Base-by-base conservation (phyloP, 1,139 yeast species). In the Tardiomyces digboiensis region DNA sequence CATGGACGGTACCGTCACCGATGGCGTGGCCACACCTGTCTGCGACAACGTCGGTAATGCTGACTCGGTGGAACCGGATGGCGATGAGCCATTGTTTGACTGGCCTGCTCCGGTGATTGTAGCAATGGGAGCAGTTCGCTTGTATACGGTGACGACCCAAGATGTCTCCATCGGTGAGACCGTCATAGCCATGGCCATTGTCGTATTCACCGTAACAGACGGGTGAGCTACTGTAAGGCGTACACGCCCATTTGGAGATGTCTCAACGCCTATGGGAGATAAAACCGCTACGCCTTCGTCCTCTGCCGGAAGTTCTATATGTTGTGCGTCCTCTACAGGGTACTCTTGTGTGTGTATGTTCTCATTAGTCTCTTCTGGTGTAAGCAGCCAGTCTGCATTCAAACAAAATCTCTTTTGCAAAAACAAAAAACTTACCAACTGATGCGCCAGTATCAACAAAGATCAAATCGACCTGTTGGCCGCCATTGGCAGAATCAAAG, bases 1-100 rank as follows among this genome's bases (percentile, higher is more conserved):
- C 21, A 58, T 55, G 22, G 79, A 65, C 0, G 94, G 94, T 3
- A 84, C 37, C 19, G 19, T 16, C 13, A 33, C 37, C 13, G 13
- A 8, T 20, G 37, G 37, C 19, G 7, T 10, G 19, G 37, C n/a
- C 3, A 33, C 37, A n/a, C 19, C 19, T 3, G 37, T 16, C 19
- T 8, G 7, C 6, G 37, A 16, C 37, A 33, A 20, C 19, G 37
- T 33, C 37, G 37, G 37, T 20, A 33, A 7, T 8, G 37, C 19
- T 20, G 19, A 10, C 37, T 7, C 13, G 19, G 16, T 26, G 10
- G 26, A 5, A 16, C 33, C 33, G 10, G 33, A 5, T n/a, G 33
- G 33, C 16, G 12, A n/a, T 16, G 33, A 26, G 3, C 16, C 5
- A 8, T 26, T 26, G 33, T 5, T 16, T 13, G 33, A 26, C 10